phyloP scores from a whole-genome alignment of 2,329 filamentous ascomycete genomes.

The Fusarium paranaense region DNA sequence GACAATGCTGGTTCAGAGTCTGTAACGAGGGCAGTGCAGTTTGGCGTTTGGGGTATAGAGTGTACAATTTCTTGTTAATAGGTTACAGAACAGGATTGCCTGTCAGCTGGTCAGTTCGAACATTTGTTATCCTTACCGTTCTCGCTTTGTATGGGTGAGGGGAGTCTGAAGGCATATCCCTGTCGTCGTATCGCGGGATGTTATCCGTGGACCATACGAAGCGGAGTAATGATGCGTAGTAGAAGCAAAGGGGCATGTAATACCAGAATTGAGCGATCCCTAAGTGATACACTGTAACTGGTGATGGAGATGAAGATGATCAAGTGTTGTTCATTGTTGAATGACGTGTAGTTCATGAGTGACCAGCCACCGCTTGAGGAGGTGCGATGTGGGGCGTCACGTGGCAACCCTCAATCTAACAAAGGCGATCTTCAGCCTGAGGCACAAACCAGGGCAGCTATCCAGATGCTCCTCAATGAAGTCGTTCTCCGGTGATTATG shows the following conservation, averaged over 20 bases:
- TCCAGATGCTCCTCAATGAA: background rate
- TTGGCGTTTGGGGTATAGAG: background rate
- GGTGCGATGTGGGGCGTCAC: background rate
- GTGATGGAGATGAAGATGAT: background rate
- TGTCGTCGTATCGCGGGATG: background rate
- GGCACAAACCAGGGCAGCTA: constrained; percentile 3
- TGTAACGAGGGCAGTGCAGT: background rate
- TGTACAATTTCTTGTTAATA: background rate
- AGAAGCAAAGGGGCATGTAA: background rate
- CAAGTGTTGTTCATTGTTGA: background rate
- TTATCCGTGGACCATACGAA: background rate
- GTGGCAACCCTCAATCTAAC: background rate
- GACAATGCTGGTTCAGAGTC: background rate
- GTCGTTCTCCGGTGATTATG: background rate
- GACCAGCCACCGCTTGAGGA: background rate
- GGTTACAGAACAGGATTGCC: background rate
- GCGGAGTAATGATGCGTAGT: background rate
- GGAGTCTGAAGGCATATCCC: background rate
- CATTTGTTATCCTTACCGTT: background rate
- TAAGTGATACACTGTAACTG: background rate
- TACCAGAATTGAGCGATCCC: background rate
- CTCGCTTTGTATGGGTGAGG: background rate
- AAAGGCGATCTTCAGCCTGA: constrained; percentile 19
- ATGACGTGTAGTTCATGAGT: background rate
- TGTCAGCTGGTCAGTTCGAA: background rate